phyloP scores from a whole-genome alignment of 352 stramenopile genomes.

The Phytopythium chamaehyphon region DNA sequence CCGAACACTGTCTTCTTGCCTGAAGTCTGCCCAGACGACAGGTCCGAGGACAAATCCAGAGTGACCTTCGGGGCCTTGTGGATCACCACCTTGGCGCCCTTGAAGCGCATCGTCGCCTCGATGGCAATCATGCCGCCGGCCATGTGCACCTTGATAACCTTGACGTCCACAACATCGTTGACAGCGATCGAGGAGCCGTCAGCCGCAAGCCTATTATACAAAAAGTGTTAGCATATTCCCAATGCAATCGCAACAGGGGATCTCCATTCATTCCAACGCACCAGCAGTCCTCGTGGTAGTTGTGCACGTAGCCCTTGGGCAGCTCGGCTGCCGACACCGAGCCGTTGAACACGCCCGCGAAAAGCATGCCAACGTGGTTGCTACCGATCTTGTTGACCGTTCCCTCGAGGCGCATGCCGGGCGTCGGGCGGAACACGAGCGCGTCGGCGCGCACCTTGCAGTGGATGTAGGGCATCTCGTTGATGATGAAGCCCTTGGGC shows the following conservation, averaged over 20 bases:
- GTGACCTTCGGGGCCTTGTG: constrained; percentile 9
- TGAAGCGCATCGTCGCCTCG: constrained; percentile 64
- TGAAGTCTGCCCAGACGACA: background rate
- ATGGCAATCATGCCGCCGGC: constrained; percentile 79
- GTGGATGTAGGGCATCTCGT: constrained; percentile 84
- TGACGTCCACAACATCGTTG: constrained; percentile 59
- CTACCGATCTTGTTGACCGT: constrained; percentile 84
- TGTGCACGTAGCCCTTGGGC: constrained; percentile 74
- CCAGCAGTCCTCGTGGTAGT: constrained; percentile 76
- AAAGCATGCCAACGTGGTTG: constrained; percentile 84
- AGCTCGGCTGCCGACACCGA: constrained; percentile 73
- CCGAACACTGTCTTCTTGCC: constrained; percentile 8
- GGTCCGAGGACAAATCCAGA: constrained; percentile 8
- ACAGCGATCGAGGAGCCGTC: constrained; percentile 57
- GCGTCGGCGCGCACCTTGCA: constrained; percentile 67
- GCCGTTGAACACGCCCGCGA: constrained; percentile 79
- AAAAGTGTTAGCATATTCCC: constrained; percentile 1
- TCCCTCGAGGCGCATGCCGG: constrained; percentile 60
- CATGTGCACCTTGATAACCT: constrained; percentile 66
- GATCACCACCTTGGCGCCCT: constrained; percentile 5
- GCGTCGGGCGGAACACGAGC: constrained; percentile 64
- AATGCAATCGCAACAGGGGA: background rate
- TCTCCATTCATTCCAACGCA: constrained; percentile 17
- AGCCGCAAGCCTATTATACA: constrained; percentile 37
- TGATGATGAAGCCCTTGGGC: constrained; percentile 67